Base-by-base conservation (phyloP, 352 stramenopile genomes). In the Phytophthora quininea region DNA sequence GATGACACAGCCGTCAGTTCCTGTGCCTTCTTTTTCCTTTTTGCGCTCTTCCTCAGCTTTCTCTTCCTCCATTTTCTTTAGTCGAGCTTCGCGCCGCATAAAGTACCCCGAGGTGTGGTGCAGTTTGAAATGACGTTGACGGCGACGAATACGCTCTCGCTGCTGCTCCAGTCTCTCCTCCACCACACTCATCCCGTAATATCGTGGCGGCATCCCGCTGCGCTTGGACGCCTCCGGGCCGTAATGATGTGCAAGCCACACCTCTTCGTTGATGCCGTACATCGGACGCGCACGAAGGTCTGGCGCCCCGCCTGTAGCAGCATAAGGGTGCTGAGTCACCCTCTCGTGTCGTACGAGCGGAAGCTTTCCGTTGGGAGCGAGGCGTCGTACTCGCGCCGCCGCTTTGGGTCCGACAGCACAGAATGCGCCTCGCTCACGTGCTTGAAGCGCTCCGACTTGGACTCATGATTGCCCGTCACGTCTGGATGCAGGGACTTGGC, bases 391-490 rank as follows among this genome's bases (percentile, higher is more conserved):
- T 86, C 71, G 12, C 82, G 78, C 10, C 88, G 84, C 64, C 64
- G 74, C 30, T 62, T 57, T 32, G 70, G 73, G 69, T 96, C 84
- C 11, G 88, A 91, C 30, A 96, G 82, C 54, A 95, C 76, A 1
- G 84, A 73, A 69, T 96, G 81, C 6, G 88, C 88, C 52, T 94
- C 86, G 54, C 71, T 92, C 53, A 95, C 86, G 58, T 86, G 70
- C 72, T 95, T 94, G 63, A 96, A 96, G n/a, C 84, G 80, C 71
- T 93, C 84, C 1, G 88, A 84, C 69, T 95, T 95, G 53, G 78
- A 79, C 56, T 74, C 56, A 47, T 96, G 86, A 59, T 94, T 93
- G 50, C 84, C 85, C 1, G 84, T 96, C 35, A 91, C 86, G 54
- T 96, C 88, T n/a, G 88, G 88, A 84, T 95, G 88, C 61, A 96